Conservation (phyloP, 257 asterid species). For the Thymus quinquecostatus region DNA sequence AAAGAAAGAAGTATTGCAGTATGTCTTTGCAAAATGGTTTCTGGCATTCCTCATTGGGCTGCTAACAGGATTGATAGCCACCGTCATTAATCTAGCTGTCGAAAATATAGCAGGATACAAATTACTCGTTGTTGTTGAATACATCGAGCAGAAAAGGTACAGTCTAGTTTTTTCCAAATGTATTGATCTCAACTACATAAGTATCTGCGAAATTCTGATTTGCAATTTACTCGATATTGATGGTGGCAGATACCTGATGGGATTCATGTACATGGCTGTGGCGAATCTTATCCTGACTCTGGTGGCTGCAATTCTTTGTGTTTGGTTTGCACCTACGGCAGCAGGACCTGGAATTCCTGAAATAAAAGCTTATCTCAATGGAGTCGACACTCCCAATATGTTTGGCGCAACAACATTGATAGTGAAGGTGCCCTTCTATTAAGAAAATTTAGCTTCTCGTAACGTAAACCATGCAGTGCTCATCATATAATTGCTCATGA, state of each 20-base stretch:
- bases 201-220: constrained; percentile 18
- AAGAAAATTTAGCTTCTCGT: constrained; percentile 21
- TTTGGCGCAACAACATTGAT: constrained; percentile 80
- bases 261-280: constrained; percentile 56
- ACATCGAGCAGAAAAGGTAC: constrained; percentile 70
- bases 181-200: constrained; percentile 3
- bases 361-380: constrained; percentile 91
- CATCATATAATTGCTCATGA: constrained; percentile 1
- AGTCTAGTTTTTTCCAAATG: background rate
- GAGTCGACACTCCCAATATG: constrained; percentile 91
- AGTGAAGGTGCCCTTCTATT: constrained; percentile 60
- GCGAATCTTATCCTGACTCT: constrained; percentile 61
- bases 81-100: constrained; percentile 78
- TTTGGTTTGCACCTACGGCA: constrained; percentile 88
- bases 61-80: constrained; percentile 78
- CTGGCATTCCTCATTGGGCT: constrained; percentile 86
- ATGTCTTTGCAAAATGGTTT: constrained; percentile 73
- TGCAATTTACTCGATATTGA: constrained; percentile 19
- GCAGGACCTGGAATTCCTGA: constrained; percentile 97
- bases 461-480: background rate
- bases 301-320: constrained; percentile 72
- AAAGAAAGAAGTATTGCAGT: constrained; percentile 67
- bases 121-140: constrained; percentile 55
- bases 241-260: constrained; percentile 71
- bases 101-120: constrained; percentile 92